Base-by-base conservation (phyloP, 75 land plant genomes). In the Chamaecyparis obtusa region DNA sequence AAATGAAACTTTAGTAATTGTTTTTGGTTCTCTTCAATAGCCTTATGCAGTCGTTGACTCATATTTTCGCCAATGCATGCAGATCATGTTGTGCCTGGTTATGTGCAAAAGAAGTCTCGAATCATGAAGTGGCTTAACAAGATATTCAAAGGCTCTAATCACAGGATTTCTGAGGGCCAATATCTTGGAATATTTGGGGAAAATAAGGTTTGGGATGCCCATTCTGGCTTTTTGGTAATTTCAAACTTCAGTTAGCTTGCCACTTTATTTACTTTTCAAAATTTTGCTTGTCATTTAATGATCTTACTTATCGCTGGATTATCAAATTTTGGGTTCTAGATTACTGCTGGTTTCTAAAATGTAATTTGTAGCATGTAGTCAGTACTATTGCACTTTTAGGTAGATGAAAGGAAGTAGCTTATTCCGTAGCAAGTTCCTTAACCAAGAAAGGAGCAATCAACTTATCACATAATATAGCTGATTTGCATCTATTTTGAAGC, bases 121-220 rank as follows among this genome's bases (percentile, higher is more conserved):
- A 71, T 82, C 37, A 95, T 95, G 96, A 91, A 88, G 83, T 95
- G 94, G 96, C 89, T 95, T 24, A 87, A 77, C 79, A 93, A 92
- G 85, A 91, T 93, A 36, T 92, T 93, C 85, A 92, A 90, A 87
- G 94, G 94, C 72, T 90, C 94, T 0, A 87, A 85, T 78, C 88
- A 85, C 86, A 92, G 55, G 87, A 27, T 89, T 86, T 87, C 93
- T 69, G 91, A 89, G 60, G 90, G 90, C 19, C 87, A 84, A 84
- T 86, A 87, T 83, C 85, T 89, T 87, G 91, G 85, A 21, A 87
- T 56, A 60, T 57, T 88, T 86, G 87, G 33, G 19, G 88, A 57
- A 41, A 44, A 92, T 85, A 77, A 37, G 21, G 54, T 44, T 71
- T 84, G 57, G 81, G 80, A 88, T 88, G 78, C 33, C 21, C 86